Evolutionary conservation across 139 green algal genomes (phyloP).

Genomic region (Haematococcus lacustris): DNA sequence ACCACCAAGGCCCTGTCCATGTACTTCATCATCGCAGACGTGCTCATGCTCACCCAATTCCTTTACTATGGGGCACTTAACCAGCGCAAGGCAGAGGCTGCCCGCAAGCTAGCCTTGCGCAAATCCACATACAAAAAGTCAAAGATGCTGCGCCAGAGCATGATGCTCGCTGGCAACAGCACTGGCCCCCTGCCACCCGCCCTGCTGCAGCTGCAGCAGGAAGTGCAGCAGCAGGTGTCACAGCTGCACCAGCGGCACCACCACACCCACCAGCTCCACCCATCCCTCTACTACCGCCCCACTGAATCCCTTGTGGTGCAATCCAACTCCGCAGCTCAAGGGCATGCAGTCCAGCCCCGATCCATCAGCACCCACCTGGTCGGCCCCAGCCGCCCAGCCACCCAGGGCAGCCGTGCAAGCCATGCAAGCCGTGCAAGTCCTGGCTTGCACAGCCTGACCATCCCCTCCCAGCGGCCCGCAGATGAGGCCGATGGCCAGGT

Average conservation of each 20-base stretch:
- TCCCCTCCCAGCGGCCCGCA: too few species aligned
- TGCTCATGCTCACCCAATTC: conserved; percentile 72
- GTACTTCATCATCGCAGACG: conserved; percentile 71
- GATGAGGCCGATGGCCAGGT: too few species aligned
- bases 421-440: too few species aligned
- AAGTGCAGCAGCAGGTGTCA: conserved; percentile 3
- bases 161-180: background rate
- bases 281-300: too few species aligned
- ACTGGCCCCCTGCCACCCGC: background rate
- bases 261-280: conserved; percentile 3
- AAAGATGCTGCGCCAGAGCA: background rate
- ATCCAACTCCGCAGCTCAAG: too few species aligned
- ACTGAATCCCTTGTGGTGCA: too few species aligned
- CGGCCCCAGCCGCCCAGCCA: too few species aligned
- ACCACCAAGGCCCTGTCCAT: conserved; percentile 36
- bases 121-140: background rate
- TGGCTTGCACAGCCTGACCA: too few species aligned
- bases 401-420: too few species aligned
- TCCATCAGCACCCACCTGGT: too few species aligned
- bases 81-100: background rate
- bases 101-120: background rate
- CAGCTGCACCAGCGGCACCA: background rate
- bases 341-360: too few species aligned
- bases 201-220: conserved; percentile 8
- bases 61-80: conserved; percentile 54